These are phyloP conservation scores for Chytriomyces sp. DNA, from an alignment of 192 early-diverging fungal species.

Conservation along the genomic window DNA sequence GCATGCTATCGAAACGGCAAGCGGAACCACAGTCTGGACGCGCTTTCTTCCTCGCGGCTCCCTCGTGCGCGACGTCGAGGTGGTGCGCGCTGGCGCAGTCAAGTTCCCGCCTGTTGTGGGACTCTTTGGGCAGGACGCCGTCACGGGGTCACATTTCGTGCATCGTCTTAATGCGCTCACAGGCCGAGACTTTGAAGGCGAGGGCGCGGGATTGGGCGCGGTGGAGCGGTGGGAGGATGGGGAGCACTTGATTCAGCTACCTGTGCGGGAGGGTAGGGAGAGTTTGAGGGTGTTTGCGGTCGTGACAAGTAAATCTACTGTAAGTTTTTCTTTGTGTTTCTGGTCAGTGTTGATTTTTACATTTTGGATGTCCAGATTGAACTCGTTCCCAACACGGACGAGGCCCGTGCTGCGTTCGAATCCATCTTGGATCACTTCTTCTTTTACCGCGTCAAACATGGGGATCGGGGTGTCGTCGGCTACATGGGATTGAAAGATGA, in stretches of 20 bases:
- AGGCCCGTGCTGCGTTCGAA: constrained; percentile 57
- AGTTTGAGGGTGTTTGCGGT: constrained; percentile 33
- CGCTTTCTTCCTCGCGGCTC: constrained; percentile 44
- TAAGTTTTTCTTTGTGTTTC: constrained; percentile 4
- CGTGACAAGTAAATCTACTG: constrained; percentile 31
- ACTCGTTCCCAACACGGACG: constrained; percentile 67
- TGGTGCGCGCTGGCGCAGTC: constrained; percentile 63
- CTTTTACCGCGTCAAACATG: constrained; percentile 60
- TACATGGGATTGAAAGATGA: not conserved
- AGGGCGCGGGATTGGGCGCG: not conserved
- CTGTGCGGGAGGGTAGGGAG: constrained; percentile 35
- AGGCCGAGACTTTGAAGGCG: constrained; percentile 54
- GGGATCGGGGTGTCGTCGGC: constrained; percentile 34
- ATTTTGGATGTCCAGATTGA: constrained; percentile 43
- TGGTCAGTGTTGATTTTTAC: constrained; percentile 13
- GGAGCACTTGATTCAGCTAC: constrained; percentile 23
- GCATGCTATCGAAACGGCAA: constrained; percentile 78
- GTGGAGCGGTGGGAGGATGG: not conserved
- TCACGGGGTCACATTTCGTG: not conserved
- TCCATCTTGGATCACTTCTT: constrained; percentile 60
- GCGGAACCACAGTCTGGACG: constrained; percentile 82
- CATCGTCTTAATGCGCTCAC: constrained; percentile 66
- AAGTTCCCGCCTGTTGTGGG: constrained; percentile 76
- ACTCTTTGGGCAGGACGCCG: constrained; percentile 50
- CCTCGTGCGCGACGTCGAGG: constrained; percentile 46